These are phyloP conservation scores for Lactarius pseudohatsudake DNA, from an alignment of 768 basidiomycete species.

Conservation along the genomic window DNA sequence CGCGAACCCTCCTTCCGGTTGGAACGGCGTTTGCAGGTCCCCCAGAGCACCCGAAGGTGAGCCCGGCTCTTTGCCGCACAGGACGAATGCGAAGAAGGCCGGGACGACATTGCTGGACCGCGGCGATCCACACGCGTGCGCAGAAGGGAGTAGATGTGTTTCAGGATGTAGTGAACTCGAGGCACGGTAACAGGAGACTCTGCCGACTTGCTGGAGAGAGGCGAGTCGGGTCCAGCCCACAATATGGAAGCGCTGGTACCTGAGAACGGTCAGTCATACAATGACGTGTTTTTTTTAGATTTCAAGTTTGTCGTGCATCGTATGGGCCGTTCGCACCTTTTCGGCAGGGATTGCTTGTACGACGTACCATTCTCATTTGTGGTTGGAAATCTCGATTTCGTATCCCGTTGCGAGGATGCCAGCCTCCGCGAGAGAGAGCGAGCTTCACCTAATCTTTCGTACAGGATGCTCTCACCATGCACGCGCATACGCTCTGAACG, in stretches of 20 bases:
- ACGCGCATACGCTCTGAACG: background rate
- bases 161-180: slow-evolving; percentile 60
- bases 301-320: background rate
- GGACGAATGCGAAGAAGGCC: slow-evolving; percentile 39
- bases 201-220: slow-evolving; percentile 57
- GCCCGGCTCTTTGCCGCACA: slow-evolving; percentile 43
- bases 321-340: slow-evolving; percentile 45
- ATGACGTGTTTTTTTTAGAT: background rate
- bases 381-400: slow-evolving; percentile 58
- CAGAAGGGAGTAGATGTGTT: slow-evolving; percentile 50
- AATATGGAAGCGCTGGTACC: slow-evolving; percentile 62
- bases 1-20: slow-evolving; percentile 44
- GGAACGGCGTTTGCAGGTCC: slow-evolving; percentile 50
- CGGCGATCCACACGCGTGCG: slow-evolving; percentile 61
- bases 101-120: slow-evolving; percentile 48
- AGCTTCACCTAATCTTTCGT: slow-evolving; percentile 47
- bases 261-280: slow-evolving; percentile 24
- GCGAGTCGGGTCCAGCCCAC: slow-evolving; percentile 44
- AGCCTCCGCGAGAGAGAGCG: slow-evolving; percentile 59
- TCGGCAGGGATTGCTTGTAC: slow-evolving; percentile 63
- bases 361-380: slow-evolving; percentile 69
- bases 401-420: slow-evolving; percentile 48
- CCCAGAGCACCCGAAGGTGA: slow-evolving; percentile 46
- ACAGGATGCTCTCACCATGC: background rate
- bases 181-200: slow-evolving; percentile 56